phyloP scores from a whole-genome alignment of 2,329 filamentous ascomycete species.

The Monilinia polystroma region DNA sequence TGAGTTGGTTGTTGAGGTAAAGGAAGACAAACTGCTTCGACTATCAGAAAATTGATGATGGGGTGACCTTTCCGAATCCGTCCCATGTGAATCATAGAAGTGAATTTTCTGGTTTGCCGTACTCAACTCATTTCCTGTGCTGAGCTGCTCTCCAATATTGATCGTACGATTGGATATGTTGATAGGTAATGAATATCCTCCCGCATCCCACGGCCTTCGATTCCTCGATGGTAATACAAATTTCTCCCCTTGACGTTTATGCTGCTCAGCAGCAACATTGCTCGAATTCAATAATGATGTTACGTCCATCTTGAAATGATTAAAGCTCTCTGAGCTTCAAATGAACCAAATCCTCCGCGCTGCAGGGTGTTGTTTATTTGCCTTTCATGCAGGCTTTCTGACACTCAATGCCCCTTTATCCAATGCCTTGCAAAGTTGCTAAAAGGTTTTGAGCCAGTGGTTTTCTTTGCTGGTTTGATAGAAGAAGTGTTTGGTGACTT shows the following conservation, averaged over 20 bases:
- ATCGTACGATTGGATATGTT: conserved; percentile 31
- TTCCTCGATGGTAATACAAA: conserved; percentile 32
- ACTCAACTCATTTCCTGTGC: conserved; percentile 3
- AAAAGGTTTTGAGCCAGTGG: background rate
- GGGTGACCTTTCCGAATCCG: conserved; percentile 29
- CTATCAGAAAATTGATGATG: conserved; percentile 40
- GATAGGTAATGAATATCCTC: conserved; percentile 41
- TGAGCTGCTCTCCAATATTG: background rate
- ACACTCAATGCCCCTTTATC: conserved; percentile 8
- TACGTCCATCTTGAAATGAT: conserved; percentile 38
- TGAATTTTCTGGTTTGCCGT: conserved; percentile 19
- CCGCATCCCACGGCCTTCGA: conserved; percentile 42
- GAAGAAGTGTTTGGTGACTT: conserved; percentile 13
- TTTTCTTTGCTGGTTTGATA: conserved; percentile 20
- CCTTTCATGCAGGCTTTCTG: conserved; percentile 9
- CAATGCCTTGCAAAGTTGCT: conserved; percentile 12
- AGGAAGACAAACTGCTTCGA: conserved; percentile 39
- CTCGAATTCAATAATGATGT: conserved; percentile 39
- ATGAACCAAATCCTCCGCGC: conserved; percentile 11
- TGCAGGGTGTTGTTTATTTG: conserved; percentile 13
- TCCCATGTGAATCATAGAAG: conserved; percentile 30
- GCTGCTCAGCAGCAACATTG: conserved; percentile 36
- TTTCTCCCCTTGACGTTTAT: conserved; percentile 25
- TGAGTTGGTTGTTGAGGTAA: conserved; percentile 39
- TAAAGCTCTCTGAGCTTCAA: conserved; percentile 3